Base-by-base conservation (phyloP, 176 grass and related monocot genomes). In the Sorghum bicolor region DNA sequence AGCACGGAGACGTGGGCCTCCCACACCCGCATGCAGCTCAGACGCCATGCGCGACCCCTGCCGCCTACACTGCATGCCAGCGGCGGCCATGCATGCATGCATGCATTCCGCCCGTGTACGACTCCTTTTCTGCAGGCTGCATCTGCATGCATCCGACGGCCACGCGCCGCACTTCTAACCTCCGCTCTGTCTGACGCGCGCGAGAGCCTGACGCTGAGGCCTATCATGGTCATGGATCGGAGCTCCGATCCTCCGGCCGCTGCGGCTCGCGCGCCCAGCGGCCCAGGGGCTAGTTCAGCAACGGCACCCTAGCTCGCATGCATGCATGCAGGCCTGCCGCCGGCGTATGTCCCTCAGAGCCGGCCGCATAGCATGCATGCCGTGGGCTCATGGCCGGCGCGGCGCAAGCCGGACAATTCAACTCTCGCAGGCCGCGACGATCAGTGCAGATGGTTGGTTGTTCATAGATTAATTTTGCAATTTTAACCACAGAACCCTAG, bases 1-100 rank as follows among this genome's bases (percentile, higher is more conserved):
- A 60, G 71, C 36, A 63, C 31, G 19, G 32, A 71, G 72, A 38
- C 45, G 76, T 80, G 87, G 69, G 81, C n/a, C 74, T 34, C 55
- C 20, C 16, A 0, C 37, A 6, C 53, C 39, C 38, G 73, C 60
- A 41, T 74, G 67, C 68, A 45, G 61, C 25, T 39, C 78, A 70
- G 72, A 67, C 28, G 63, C 57, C 58, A 63, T 63, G 60, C 60
- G 24, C n/a, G 24, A 81, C 37, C 75, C 75, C 5, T 20, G 75
- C 69, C 9, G 44, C 13, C 3, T 25, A 15, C 10, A 15, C 10
- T 15, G 45, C 22, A 2, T 29, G 57, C 29, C 5, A 20, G 52
- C 52, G 44, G 44, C 44, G 50, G 6, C 50, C 50, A 53, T 53
- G 50, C 52, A 52, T 52, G 48, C 48, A 52, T 44, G 41, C 41